phyloP scores from a whole-genome alignment of 116 monocot genomes.

The Papilionanthe hybrid region DNA sequence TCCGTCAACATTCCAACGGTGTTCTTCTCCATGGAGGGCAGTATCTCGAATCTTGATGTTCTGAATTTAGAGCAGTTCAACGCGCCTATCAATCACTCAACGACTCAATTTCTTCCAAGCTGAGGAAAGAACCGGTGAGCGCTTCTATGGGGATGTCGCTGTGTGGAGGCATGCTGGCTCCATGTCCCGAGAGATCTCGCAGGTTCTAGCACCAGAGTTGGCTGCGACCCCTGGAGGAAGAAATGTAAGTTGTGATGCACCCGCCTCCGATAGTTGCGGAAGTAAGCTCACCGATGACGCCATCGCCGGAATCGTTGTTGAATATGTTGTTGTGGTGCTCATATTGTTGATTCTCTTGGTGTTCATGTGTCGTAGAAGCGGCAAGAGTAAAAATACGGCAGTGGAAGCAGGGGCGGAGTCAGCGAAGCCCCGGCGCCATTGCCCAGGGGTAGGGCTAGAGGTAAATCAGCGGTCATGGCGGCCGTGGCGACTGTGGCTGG shows the following conservation, averaged over 20 bases:
- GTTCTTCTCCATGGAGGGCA: conserved; percentile 19
- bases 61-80: conserved; percentile 2
- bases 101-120: neutral
- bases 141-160: conserved; percentile 1
- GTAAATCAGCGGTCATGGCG: neutral
- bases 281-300: conserved; percentile 31
- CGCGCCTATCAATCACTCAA: neutral
- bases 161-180: conserved; percentile 2
- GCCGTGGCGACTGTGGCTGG: neutral
- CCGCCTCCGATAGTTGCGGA: neutral
- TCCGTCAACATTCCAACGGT: conserved; percentile 18
- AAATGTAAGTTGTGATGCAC: neutral
- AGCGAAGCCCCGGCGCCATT: neutral
- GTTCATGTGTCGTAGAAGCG: conserved; percentile 27
- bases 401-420: neutral
- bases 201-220: neutral
- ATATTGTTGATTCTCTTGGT: conserved; percentile 31
- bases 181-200: conserved; percentile 17
- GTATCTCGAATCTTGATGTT: conserved; percentile 14
- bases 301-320: conserved; percentile 61
- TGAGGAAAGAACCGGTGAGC: neutral
- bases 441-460: neutral
- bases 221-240: neutral
- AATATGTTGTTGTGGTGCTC: conserved; percentile 32
- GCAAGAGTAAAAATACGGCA: neutral